Percentiles rank a stretch among this genome's conserved stretches.
Evolutionary conservation across 305 asterid species (phyloP).

Genomic region (Solanum chacoense): DNA sequence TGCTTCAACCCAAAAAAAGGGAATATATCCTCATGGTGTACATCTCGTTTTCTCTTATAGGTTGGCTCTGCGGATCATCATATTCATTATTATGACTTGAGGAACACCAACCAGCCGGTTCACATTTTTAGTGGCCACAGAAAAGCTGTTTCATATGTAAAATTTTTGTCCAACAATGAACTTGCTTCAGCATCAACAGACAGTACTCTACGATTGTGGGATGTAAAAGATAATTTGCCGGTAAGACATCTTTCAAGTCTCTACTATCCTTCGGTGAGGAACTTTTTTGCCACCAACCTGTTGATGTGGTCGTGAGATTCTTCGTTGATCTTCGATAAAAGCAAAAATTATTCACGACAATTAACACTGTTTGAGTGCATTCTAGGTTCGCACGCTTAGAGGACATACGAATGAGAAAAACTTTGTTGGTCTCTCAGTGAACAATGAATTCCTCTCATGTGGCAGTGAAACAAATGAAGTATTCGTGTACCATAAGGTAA

Average conservation of each 20-base stretch:
- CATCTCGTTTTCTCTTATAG: slow-evolving; percentile 18
- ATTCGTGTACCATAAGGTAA: slow-evolving; percentile 64
- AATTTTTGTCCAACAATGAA: slow-evolving; percentile 57
- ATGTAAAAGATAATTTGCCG: slow-evolving; percentile 38
- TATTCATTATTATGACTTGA: slow-evolving; percentile 63
- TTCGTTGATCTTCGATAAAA: neutral
- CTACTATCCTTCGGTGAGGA: neutral
- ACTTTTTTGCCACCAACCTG: neutral
- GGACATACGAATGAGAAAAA: slow-evolving; percentile 83
- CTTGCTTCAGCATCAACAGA: slow-evolving; percentile 88
- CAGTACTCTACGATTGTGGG: slow-evolving; percentile 66
- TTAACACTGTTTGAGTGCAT: neutral
- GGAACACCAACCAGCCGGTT: slow-evolving; percentile 55
- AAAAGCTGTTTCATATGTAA: slow-evolving; percentile 62
- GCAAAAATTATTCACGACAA: neutral
- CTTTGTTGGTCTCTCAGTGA: slow-evolving; percentile 65
- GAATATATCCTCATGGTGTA: neutral
- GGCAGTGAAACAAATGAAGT: slow-evolving; percentile 88
- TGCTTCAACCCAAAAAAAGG: neutral
- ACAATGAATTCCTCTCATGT: slow-evolving; percentile 54
- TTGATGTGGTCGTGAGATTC: neutral
- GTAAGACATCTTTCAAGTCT: slow-evolving; percentile 24
- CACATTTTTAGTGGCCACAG: slow-evolving; percentile 61
- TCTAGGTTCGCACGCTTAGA: slow-evolving; percentile 51
- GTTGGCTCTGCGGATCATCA: slow-evolving; percentile 81